Percentiles rank a stretch among this genome's conserved stretches.
Conservation (phyloP, 129 eudicot species). For the Centaurea solstitialis region DNA sequence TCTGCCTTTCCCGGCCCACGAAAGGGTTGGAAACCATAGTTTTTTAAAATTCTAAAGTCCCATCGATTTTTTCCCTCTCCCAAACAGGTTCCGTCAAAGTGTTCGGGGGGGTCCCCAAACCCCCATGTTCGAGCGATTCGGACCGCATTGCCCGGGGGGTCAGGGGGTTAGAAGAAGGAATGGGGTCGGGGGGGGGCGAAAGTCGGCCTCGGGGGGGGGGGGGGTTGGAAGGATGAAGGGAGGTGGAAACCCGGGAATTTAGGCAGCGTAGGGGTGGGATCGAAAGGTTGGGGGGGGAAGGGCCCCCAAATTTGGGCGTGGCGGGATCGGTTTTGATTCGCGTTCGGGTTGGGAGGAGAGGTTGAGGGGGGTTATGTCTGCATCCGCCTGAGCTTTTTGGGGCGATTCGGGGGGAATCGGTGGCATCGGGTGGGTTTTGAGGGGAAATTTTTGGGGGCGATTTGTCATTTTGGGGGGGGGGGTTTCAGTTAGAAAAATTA, state of each 20-base stretch:
- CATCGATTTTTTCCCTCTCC: too few species aligned
- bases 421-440: constrained; percentile 12
- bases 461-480: too few species aligned
- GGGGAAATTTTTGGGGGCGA: constrained; percentile 23
- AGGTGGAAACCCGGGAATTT: constrained; percentile 66
- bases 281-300: constrained; percentile 69
- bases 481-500: too few species aligned
- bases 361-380: constrained; percentile 63
- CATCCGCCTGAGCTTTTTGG: constrained; percentile 40
- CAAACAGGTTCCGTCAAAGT: constrained; percentile 93
- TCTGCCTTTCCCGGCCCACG: too few species aligned
- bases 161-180: constrained; percentile 5
- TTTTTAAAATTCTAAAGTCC: too few species aligned
- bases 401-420: neutral
- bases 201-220: constrained; percentile 36
- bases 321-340: constrained; percentile 74
- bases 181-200: constrained; percentile 33
- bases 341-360: constrained; percentile 85
- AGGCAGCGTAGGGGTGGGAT: constrained; percentile 75
- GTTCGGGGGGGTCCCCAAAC: constrained; percentile 73
- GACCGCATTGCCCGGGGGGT: constrained; percentile 14
- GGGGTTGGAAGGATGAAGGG: constrained; percentile 56
- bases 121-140: constrained; percentile 19
- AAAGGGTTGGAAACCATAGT: too few species aligned
- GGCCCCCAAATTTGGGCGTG: constrained; percentile 36